Conservation (phyloP, 2,329 filamentous ascomycete species). For the Neopestalotiopsis sp. region DNA sequence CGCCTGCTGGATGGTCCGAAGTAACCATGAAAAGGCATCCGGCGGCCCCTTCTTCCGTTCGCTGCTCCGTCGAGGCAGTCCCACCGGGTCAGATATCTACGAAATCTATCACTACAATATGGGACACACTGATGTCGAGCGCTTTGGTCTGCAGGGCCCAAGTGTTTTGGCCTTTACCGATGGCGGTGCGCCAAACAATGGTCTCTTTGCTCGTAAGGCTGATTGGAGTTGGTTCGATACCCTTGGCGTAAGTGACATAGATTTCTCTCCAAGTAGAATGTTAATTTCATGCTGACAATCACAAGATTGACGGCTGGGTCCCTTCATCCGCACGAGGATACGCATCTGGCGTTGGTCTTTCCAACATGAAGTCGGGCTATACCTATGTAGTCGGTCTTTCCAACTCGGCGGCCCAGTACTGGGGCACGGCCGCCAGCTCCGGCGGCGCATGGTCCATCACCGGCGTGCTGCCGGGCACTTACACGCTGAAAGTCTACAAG, state of each 20-base stretch:
- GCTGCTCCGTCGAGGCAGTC: slow-evolving; percentile 42
- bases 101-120: slow-evolving; percentile 50
- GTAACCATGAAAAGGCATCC: slow-evolving; percentile 47
- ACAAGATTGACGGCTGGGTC: slow-evolving; percentile 38
- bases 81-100: slow-evolving; percentile 44
- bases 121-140: slow-evolving; percentile 47
- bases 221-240: slow-evolving; percentile 41
- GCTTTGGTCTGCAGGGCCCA: slow-evolving; percentile 47
- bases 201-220: slow-evolving; percentile 41
- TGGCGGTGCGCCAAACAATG: slow-evolving; percentile 40
- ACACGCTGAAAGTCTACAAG: slow-evolving; percentile 41
- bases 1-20: slow-evolving; percentile 44
- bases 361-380: slow-evolving; percentile 44
- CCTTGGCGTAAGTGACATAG: slow-evolving; percentile 29
- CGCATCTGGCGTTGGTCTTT: slow-evolving; percentile 37
- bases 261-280: background rate
- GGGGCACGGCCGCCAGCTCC: slow-evolving; percentile 33
- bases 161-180: slow-evolving; percentile 46
- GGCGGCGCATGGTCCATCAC: slow-evolving; percentile 36
- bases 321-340: slow-evolving; percentile 35
- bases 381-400: slow-evolving; percentile 44
- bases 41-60: slow-evolving; percentile 46
- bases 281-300: background rate
- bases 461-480: slow-evolving; percentile 38
- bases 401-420: slow-evolving; percentile 43